A percentile compares a stretch with the other conserved stretches of the same genome.
These are phyloP conservation scores for Neofusicoccum kwambonambiense DNA, from an alignment of 2,329 filamentous ascomycete species.

Conservation along the genomic window DNA sequence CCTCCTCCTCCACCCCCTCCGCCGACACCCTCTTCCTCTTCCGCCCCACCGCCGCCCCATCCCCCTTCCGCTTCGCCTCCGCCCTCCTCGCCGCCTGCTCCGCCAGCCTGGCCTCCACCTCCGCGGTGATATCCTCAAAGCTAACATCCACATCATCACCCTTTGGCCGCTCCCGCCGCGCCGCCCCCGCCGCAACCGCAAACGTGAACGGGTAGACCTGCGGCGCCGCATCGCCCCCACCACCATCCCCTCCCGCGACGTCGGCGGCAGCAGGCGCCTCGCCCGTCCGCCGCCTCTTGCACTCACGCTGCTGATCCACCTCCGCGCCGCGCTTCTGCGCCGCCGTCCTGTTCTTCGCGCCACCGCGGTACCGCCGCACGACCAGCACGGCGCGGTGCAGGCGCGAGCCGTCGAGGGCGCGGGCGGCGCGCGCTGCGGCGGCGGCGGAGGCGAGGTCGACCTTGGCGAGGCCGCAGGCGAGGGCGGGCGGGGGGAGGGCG, in stretches of 20 bases:
- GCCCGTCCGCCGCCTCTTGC: not conserved
- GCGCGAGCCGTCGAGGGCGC: not conserved
- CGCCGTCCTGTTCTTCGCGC: no score
- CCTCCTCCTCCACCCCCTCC: not conserved
- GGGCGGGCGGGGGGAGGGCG: not conserved
- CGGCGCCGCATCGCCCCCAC: no score
- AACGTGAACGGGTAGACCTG: no score
- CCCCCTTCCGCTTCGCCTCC: not conserved
- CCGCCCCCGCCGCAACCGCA: not conserved
- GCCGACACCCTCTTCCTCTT: not conserved
- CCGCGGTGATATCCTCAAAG: constrained; percentile 13
- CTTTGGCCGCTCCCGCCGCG: not conserved
- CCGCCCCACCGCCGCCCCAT: not conserved
- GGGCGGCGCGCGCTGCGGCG: not conserved
- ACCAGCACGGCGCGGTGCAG: not conserved
- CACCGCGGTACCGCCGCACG: not conserved
- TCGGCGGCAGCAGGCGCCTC: not conserved
- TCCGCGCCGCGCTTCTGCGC: not conserved
- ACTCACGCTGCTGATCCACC: not conserved
- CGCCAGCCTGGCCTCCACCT: constrained; percentile 5
- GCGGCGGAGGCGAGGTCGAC: not conserved
- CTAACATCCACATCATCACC: not conserved
- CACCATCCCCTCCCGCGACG: no score
- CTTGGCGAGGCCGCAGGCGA: not conserved
- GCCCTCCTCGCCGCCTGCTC: constrained; percentile 1